A percentile compares a stretch with the other conserved stretches of the same genome.
Evolutionary conservation across 1,139 yeast species (phyloP).

Genomic region (Hansenula sp.): DNA sequence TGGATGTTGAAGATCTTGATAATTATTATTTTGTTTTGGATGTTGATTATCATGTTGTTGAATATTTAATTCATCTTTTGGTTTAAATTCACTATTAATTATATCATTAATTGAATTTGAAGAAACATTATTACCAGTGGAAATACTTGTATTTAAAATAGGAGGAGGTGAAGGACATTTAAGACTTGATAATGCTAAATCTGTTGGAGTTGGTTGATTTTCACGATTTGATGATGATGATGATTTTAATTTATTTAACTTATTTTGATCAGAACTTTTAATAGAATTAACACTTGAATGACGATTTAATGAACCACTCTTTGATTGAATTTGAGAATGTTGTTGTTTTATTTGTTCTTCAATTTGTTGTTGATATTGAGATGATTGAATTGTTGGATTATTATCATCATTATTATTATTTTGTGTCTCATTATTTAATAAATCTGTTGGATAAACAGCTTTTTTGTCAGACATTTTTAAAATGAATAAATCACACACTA

Average conservation of each 20-base stretch:
- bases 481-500: background rate
- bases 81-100: conserved; percentile 14
- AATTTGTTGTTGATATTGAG: conserved; percentile 2
- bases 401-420: background rate
- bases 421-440: conserved; percentile 1
- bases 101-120: conserved; percentile 17
- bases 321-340: conserved; percentile 7
- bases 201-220: conserved; percentile 24
- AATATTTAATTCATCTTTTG: background rate
- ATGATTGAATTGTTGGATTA: background rate
- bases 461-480: conserved; percentile 4
- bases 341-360: conserved; percentile 1
- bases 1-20: conserved; percentile 4
- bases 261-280: conserved; percentile 1
- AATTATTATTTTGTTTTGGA: background rate
- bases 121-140: conserved; percentile 18
- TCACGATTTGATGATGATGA: background rate
- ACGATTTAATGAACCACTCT: background rate
- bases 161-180: conserved; percentile 72
- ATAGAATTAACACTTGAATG: background rate
- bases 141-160: conserved; percentile 38
- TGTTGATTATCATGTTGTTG: background rate
- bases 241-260: background rate
- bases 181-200: conserved; percentile 49
- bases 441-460: conserved; percentile 1